Base-by-base conservation (phyloP, 805 yeast genomes). In the Suhomyces emberorum region DNA sequence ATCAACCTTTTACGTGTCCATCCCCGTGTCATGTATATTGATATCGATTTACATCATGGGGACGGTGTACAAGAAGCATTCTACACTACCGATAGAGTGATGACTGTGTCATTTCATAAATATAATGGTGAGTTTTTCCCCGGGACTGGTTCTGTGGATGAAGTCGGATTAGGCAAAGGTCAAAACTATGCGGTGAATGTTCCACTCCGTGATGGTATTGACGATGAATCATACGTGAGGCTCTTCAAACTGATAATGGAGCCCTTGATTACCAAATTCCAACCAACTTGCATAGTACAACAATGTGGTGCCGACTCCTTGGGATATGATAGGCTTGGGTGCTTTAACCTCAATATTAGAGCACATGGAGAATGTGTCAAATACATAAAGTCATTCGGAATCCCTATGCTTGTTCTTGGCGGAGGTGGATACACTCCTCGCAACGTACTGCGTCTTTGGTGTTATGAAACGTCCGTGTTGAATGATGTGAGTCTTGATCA, bases 371-470 rank as follows among this genome's bases (percentile, higher is more conserved):
- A 87, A 59, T 93, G 98, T 65, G 97, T 91, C 20, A 83, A 81
- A 52, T 91, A 74, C 57, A 81, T 89, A 47, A 88, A 88, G 61
- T 78, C 88, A 27, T 89, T 89, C 62, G 95, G 95, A 11, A 63
- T 89, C 24, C 98, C 98, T 7, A 77, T 88, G 76, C 66, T 91
- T 47, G 95, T 89, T 4, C 67, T 91, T 9, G 98, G 98, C 15
- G 98, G 98, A 35, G 98, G 98, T 42, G 98, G 98, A 14, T 91
- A 91, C 61, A 93, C 98, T 2, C 95, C 95, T 56, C 74, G 97
- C 52, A 91, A 91, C 55, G 98, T 91, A 10, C 83, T 95, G 26
- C 72, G 98, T 48, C 74, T 95, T 21, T 91, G 98, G 98, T 83
- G 96, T 50, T 88, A 83, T 59, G 98, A 91, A 61, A 91, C 98